These are phyloP conservation scores for Rosa persica DNA, from an alignment of 306 rosid genomes.

Conservation along the genomic window DNA sequence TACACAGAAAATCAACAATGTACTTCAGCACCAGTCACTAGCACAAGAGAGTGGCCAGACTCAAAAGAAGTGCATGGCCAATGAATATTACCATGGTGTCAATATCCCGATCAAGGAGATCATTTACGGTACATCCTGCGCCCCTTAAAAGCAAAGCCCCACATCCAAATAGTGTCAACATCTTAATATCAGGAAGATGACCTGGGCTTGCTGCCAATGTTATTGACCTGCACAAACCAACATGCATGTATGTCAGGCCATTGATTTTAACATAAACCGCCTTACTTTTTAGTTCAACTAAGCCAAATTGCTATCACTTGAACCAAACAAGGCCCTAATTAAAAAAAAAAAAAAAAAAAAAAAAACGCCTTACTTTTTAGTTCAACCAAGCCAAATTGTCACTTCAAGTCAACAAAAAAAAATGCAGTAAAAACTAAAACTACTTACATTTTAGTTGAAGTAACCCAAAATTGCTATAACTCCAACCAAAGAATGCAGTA, in stretches of 20 bases:
- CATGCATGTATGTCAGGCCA: conserved; percentile 1
- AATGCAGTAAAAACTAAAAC: background rate
- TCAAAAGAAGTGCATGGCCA: background rate
- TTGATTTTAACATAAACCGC: background rate
- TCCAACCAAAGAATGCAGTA: background rate
- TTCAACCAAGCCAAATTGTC: too few relatives aligned
- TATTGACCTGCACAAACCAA: conserved; percentile 63
- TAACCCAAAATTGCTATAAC: too few relatives aligned
- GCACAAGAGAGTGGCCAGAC: too few relatives aligned
- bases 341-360: too few relatives aligned
- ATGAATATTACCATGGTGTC: conserved; percentile 56
- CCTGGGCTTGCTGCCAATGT: conserved; percentile 79
- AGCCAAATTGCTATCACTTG: background rate
- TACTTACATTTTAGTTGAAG: too few relatives aligned
- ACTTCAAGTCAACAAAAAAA: background rate
- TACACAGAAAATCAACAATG: background rate
- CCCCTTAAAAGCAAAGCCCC: conserved; percentile 90
- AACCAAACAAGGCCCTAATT: background rate
- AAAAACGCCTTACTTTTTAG: too few relatives aligned
- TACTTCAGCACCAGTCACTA: too few relatives aligned
- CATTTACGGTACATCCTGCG: conserved; percentile 85
- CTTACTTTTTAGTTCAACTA: background rate
- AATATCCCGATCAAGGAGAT: conserved; percentile 81
- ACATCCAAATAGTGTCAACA: conserved; percentile 69
- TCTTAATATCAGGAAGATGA: conserved; percentile 74